Conservation (phyloP, 2,329 filamentous ascomycete species). For the Trichoderma atrobrunneum region DNA sequence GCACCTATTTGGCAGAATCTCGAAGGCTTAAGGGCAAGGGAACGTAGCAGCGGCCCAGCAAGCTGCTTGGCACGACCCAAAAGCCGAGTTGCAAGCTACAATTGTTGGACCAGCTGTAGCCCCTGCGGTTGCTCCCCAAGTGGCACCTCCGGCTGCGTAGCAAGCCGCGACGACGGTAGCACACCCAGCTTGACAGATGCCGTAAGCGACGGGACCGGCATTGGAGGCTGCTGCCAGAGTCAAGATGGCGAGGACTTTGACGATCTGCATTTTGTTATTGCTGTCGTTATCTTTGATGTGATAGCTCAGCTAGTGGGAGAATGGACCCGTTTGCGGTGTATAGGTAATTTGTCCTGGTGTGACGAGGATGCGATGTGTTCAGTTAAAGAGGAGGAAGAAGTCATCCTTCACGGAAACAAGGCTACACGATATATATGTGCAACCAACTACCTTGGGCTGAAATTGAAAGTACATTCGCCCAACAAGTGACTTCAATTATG, state of each 20-base stretch:
- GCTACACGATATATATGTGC: neutral
- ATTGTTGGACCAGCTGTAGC: conserved; percentile 37
- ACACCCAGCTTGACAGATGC: conserved; percentile 44
- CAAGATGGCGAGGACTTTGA: neutral
- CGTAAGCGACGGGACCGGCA: conserved; percentile 11
- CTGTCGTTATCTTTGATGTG: neutral
- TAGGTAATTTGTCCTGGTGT: neutral
- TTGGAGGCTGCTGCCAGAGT: neutral
- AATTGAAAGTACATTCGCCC: neutral
- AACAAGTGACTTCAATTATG: neutral
- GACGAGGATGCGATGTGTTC: too few species aligned
- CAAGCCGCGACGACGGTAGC: conserved; percentile 42
- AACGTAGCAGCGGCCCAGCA: neutral
- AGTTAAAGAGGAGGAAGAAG: neutral
- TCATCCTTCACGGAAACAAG: neutral
- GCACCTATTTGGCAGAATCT: neutral
- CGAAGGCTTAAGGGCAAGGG: neutral
- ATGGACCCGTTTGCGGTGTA: neutral
- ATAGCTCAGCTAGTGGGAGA: neutral
- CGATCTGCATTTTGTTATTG: neutral
- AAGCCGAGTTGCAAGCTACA: conserved; percentile 42
- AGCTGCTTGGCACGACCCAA: conserved; percentile 28
- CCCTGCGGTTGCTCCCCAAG: conserved; percentile 39
- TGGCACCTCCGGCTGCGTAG: conserved; percentile 42
- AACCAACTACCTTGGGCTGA: neutral